Conservation (phyloP, 805 yeast genomes). For the Lachancea sp. region DNA sequence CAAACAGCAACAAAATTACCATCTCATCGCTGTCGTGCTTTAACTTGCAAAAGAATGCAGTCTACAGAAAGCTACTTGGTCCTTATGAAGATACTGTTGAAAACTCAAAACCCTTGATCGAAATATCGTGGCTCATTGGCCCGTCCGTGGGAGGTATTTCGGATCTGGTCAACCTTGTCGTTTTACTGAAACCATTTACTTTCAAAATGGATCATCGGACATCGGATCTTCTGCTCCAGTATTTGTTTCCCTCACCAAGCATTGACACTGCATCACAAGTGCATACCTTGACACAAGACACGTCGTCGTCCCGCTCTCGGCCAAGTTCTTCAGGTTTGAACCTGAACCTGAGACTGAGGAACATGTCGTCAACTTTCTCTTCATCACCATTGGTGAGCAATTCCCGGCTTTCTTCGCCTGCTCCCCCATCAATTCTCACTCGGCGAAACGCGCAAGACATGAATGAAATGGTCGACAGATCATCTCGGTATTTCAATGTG, state of each 20-base stretch:
- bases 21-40: slow-evolving; percentile 46
- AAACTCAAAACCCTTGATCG: slow-evolving; percentile 33
- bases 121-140: slow-evolving; percentile 47
- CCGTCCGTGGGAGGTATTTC: slow-evolving; percentile 62
- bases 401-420: neutral
- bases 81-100: slow-evolving; percentile 32
- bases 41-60: slow-evolving; percentile 42
- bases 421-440: neutral
- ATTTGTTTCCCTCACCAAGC: slow-evolving; percentile 37
- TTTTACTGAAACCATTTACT: slow-evolving; percentile 47
- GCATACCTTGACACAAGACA: neutral
- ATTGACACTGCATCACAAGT: neutral
- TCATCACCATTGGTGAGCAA: neutral
- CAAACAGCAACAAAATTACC: slow-evolving; percentile 42
- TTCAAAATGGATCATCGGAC: slow-evolving; percentile 53
- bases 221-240: slow-evolving; percentile 42
- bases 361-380: neutral
- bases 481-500: slow-evolving; percentile 62
- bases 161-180: slow-evolving; percentile 44
- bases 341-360: neutral
- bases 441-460: slow-evolving; percentile 28
- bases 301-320: neutral
- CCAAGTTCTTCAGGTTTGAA: neutral
- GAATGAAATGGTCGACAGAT: slow-evolving; percentile 63
- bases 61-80: slow-evolving; percentile 48